Evolutionary conservation across 2,329 filamentous ascomycete genomes (phyloP), one percentile per base, ranked within the genome.

Genomic region (Trichophyton simii): DNA sequence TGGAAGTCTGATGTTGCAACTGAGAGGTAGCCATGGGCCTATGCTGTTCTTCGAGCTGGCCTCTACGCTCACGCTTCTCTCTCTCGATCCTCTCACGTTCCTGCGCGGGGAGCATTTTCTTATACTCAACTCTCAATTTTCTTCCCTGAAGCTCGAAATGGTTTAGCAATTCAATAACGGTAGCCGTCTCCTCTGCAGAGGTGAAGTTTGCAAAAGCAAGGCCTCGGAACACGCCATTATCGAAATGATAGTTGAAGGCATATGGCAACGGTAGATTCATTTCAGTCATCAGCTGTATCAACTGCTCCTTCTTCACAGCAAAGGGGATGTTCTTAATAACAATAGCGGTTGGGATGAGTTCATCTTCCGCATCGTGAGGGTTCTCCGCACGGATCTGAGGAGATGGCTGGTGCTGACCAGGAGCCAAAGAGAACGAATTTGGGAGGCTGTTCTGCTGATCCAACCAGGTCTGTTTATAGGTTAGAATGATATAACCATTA

Each of bases 321-420:
- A 99, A 99, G 0, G 95, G 94, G 42, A 99, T 99, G 72, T 99
- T 99, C 79, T 99, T 99, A 77, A 99, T 97, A 63, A 99, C 94
- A 68, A 99, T 97, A 60, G 94, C 94, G 2, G 94, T 99, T 2
- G 92, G 92, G 63, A 99, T 99, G 63, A 99, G 83, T 77, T 97
- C 92, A 67, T 96, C 92, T 52, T 79, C 78, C 38, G 67, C 69
- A 57, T 79, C 77, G 36, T 72, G 72, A 15, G 70, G 71, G 28
- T 73, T 71, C 61, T 78, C 76, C 60, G 73, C 69, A 41, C 76
- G 76, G 63, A 76, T 69, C 46, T 74, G 72, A 59, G 70, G 72
- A 63, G 72, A 72, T 60, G 74, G 72, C 57, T 76, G 75, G 60
- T 68, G 67, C 34, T 74, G 73, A 25, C 70, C 71, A 52, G 75